Evolutionary conservation across 352 stramenopile genomes (phyloP), one percentile per base, ranked within the genome.

Genomic region (Pythium brassicae): DNA sequence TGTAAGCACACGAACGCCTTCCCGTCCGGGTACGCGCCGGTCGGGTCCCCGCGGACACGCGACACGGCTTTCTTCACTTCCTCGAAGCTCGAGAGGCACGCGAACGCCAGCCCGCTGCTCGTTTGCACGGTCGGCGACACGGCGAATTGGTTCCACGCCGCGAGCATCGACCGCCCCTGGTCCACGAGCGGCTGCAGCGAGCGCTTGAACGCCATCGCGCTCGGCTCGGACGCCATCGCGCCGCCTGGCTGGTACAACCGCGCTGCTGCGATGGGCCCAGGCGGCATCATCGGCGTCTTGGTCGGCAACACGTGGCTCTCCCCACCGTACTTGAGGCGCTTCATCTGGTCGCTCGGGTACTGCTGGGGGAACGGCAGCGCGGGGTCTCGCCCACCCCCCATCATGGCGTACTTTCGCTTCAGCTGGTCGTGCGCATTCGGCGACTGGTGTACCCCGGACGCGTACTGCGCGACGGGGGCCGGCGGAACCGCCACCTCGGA

Each of bases 1-100:
- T 94, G 85, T 1, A 94, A 65, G 32, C 81, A 89, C 2, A 90
- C 83, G 59, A 94, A 92, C 2, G 79, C 88, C 47, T 71, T 74
- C 0, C 59, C 61, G 51, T 89, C 78, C 1, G 74, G 78, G 53
- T 68, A 53, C 2, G 59, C 57, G 14, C 68, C 63, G 29, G 61
- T 79, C 9, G 78, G 65, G 40, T 90, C 71, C 5, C 73, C 56
- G 46, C 89, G 63, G 26, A 92, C 67, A n/a, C 78, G 74, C 14
- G 79, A 79, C 5, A 87, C 73, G 15, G 76, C 74, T 50, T 87
- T 86, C 35, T 93, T 92, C 34, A 89, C 78, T 51, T 87, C 77
- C 63, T 94, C 80, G 43, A 94, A 89, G 53, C 73, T 87, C 10
- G 80, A 80, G 22, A 87, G 64, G 37, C 83, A 90, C 34, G 78